phyloP scores from a whole-genome alignment of 1,139 yeast genomes.

The Pneumocystis jirovecii region DNA sequence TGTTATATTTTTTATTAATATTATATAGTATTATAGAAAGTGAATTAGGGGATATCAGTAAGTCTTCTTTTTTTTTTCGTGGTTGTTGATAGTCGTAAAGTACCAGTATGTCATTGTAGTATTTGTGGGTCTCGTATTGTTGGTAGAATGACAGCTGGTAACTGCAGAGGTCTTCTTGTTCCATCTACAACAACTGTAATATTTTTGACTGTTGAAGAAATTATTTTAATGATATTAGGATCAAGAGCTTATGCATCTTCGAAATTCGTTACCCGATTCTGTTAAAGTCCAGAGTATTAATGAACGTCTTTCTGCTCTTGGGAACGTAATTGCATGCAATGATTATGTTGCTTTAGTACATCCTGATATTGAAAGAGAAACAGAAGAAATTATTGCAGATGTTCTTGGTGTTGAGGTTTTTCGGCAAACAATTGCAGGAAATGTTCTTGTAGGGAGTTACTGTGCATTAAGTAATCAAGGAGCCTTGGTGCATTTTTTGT shows the following conservation, averaged over 20 bases:
- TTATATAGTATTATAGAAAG: background rate
- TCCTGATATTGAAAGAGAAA: slow-evolving; percentile 97
- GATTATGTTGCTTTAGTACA: slow-evolving; percentile 98
- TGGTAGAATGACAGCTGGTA: slow-evolving; percentile 98
- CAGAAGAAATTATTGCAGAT: slow-evolving; percentile 96
- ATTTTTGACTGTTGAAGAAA: background rate
- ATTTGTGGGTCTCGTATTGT: slow-evolving; percentile 96
- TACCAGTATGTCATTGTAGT: slow-evolving; percentile 92
- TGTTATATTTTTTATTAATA: background rate
- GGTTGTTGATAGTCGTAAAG: slow-evolving; percentile 88
- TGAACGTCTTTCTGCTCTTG: slow-evolving; percentile 90
- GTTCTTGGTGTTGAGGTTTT: slow-evolving; percentile 98
- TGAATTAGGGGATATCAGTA: background rate
- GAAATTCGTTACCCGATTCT: slow-evolving; percentile 93
- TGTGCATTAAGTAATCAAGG: slow-evolving; percentile 94
- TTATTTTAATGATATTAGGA: slow-evolving; percentile 28
- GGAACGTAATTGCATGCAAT: slow-evolving; percentile 96
- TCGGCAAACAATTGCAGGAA: slow-evolving; percentile 97
- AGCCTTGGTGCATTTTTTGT: slow-evolving; percentile 47
- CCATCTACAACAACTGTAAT: slow-evolving; percentile 80
- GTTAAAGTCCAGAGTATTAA: slow-evolving; percentile 96
- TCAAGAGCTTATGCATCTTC: slow-evolving; percentile 91
- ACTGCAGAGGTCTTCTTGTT: slow-evolving; percentile 89
- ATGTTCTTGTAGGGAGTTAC: slow-evolving; percentile 92
- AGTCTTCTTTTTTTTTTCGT: slow-evolving; percentile 51